Base-by-base conservation (phyloP, 2,329 filamentous ascomycete species). In the Colletotrichum brevisporum region DNA sequence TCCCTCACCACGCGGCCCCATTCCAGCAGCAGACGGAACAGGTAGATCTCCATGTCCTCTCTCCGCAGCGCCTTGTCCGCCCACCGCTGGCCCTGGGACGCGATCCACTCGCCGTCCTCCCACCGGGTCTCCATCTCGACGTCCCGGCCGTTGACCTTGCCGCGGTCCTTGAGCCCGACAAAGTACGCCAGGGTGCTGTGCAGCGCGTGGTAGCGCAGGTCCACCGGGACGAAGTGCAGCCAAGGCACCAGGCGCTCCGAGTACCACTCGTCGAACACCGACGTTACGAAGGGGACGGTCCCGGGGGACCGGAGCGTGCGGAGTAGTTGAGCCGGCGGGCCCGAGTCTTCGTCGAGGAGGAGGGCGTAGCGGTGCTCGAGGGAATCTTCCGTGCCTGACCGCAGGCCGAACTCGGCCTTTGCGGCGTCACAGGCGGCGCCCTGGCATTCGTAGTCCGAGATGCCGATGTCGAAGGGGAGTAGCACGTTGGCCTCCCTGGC, bases 201-300 rank as follows among this genome's bases (percentile, higher is more conserved):
- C 48, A 96, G 80, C 1, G 88, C 92, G 69, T 94, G 92, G 21
- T 92, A 89, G 3, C 93, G 86, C 2, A 91, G 73, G 76, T 96
- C 93, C 16, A 95, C 80, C 9, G 94, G 94, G 2, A 95, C 90
- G 74, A 94, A 96, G 77, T 97, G 93, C 52, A 91, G 82, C 93
- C 93, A 97, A 0, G 93, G 88, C 67, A 85, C 87, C 16, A 96
- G 80, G 6, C 94, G 88, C 57, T 91, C 89, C 67, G 93, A 91
- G 78, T 91, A 93, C 94, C 94, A 97, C 75, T 94, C 90, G 26
- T 89, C 87, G 78, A 95, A 95, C 6, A 95, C 83, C 0, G 90
- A 90, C 1, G 89, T 88, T 72, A 94, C 85, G 76, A 96, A 89
- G 0, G 92, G 92, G 5, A 94, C 84, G 55, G 87, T 90, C 31